phyloP scores from a whole-genome alignment of 768 basidiomycete genomes.

The Lactarius vividus region DNA sequence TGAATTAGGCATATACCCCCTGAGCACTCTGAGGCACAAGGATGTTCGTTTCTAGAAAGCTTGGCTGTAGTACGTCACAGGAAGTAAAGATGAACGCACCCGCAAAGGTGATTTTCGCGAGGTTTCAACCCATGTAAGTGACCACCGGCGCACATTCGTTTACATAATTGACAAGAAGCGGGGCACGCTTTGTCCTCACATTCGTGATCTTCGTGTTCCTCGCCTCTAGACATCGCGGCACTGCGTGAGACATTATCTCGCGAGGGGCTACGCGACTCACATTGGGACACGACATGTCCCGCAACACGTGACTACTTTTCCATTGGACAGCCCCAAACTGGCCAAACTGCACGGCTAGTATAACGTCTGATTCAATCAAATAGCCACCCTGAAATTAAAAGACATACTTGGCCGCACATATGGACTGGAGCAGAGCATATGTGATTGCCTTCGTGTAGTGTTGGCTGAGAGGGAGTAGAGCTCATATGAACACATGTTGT shows the following conservation, averaged over 20 bases:
- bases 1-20: conserved; percentile 58
- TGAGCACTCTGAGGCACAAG: conserved; percentile 43
- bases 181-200: conserved; percentile 55
- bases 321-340: background rate
- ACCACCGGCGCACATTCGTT: conserved; percentile 45
- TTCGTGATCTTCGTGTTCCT: conserved; percentile 43
- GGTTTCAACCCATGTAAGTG: conserved; percentile 52
- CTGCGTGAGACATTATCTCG: background rate
- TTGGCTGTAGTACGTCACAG: background rate
- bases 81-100: conserved; percentile 36
- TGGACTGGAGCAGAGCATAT: conserved; percentile 52
- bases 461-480: background rate
- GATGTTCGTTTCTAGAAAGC: conserved; percentile 47
- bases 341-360: conserved; percentile 10
- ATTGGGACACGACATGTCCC: conserved; percentile 4
- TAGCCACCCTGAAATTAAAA: background rate
- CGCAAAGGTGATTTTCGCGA: conserved; percentile 51
- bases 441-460: conserved; percentile 43
- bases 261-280: background rate
- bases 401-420: conserved; percentile 49
- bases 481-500: background rate
- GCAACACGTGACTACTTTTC: background rate
- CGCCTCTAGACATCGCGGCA: conserved; percentile 36
- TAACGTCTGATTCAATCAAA: background rate
- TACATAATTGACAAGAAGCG: conserved; percentile 48